phyloP scores from a whole-genome alignment of 805 yeast species.

The Kuraishia ogatae region DNA sequence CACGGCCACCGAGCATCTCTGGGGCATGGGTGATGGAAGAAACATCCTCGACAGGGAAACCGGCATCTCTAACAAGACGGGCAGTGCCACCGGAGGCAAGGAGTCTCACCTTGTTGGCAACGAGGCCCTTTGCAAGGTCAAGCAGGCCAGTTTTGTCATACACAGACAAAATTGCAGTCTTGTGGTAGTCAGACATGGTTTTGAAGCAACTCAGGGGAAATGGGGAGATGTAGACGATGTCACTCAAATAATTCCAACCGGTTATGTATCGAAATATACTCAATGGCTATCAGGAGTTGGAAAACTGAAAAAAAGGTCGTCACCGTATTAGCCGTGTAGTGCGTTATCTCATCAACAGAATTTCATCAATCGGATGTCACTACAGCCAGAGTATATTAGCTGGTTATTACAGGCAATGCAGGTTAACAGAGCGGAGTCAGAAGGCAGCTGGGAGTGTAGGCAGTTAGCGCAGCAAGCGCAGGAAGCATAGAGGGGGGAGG shows the following conservation, averaged over 20 bases:
- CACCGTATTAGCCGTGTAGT: background rate
- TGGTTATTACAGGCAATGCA: background rate
- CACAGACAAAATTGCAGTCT: constrained; percentile 94
- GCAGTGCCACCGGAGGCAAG: constrained; percentile 99
- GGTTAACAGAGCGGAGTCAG: background rate
- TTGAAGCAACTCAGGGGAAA: no score
- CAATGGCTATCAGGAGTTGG: background rate
- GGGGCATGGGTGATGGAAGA: constrained; percentile 96
- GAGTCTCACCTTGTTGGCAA: constrained; percentile 79
- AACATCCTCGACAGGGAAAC: constrained; percentile 96
- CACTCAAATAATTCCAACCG: no score
- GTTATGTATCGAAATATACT: no score
- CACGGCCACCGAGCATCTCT: constrained; percentile 98
- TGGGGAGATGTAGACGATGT: background rate
- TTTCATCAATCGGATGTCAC: background rate
- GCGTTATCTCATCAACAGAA: background rate
- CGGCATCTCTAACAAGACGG: constrained; percentile 88
- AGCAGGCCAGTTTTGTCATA: constrained; percentile 95
- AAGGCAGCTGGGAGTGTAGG: no score
- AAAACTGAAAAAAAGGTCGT: background rate
- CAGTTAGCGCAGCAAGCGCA: no score
- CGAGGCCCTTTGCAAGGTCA: constrained; percentile 93
- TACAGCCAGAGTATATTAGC: background rate
- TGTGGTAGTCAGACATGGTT: constrained; percentile 30
- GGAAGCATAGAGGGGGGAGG: no score